Base-by-base conservation (phyloP, 768 basidiomycete species). In the Brasilioporus rufonigricans region DNA sequence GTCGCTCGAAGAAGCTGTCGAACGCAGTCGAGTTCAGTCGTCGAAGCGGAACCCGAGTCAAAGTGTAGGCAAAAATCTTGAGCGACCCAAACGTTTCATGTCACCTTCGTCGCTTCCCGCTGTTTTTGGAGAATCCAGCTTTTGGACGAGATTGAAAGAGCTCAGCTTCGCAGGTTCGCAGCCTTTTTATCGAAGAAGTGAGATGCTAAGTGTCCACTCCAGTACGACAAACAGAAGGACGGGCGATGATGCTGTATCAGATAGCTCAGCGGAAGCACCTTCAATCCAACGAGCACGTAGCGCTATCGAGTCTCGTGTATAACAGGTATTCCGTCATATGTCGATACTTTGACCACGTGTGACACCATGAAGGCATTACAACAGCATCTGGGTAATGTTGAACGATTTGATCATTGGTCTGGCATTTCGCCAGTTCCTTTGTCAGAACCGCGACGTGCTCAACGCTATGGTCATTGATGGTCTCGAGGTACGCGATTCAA, bases 391-490 rank as follows among this genome's bases (percentile, higher is more conserved):
- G 96, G 76, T 96, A 2, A 80, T 94, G 27, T 67, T 93, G 61
- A 98, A 98, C 70, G 96, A 98, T 65, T 68, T 94, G 26, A 93
- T 93, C 26, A 77, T 97, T 27, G 96, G 96, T 1, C 70, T 82
- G 39, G 86, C 87, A 0, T 73, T 90, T 29, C 85, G 89, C 1
- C 71, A 83, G 1, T 84, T 93, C 63, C 64, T 97, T 2, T 79
- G 77, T 49, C 87, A 91, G 48, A 88, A 93, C 62, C 69, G 76
- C n/a, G 53, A 67, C 1, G 52, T 73, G 3, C 68, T 93, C 1
- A 79, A 83, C 2, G 57, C 52, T 1, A 65, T 69, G 29, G 68
- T 74, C 47, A 72, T 67, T 43, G 62, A 55, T 23, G 64, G 61
- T 40, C 71, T 79, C 9, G 71, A 79, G 74, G 85, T 83, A 59